Percentiles rank a stretch among this genome's conserved stretches.
These are phyloP conservation scores for Sinapis alba DNA, from an alignment of 441 rosid genomes.

Conservation along the genomic window DNA sequence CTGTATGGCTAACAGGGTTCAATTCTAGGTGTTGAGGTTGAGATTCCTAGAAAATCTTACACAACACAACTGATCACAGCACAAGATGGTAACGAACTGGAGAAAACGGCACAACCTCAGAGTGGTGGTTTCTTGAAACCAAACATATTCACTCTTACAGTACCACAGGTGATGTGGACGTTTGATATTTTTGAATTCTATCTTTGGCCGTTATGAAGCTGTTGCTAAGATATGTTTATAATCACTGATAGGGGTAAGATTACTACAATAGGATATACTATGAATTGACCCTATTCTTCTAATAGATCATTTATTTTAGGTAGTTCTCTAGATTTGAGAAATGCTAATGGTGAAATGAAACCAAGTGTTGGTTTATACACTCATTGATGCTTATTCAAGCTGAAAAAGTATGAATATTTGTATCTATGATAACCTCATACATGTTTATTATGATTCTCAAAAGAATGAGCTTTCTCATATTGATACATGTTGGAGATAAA, in stretches of 20 bases:
- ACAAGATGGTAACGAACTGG: slow-evolving; percentile 50
- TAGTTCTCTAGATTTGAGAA: too few species aligned
- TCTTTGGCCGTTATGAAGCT: neutral
- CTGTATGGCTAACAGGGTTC: slow-evolving; percentile 97
- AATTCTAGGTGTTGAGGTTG: slow-evolving; percentile 96
- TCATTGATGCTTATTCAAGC: too few species aligned
- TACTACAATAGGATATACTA: too few species aligned
- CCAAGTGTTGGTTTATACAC: too few species aligned
- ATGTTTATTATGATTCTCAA: too few species aligned
- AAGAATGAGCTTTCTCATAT: too few species aligned
- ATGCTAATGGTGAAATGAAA: too few species aligned
- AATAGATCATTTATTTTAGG: too few species aligned
- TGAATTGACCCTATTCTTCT: too few species aligned
- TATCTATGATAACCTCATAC: too few species aligned
- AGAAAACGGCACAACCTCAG: slow-evolving; percentile 50
- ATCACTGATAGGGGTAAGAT: neutral
- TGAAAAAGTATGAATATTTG: too few species aligned
- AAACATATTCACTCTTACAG: slow-evolving; percentile 65
- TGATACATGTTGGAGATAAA: too few species aligned
- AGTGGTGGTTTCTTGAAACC: slow-evolving; percentile 76
- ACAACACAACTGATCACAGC: slow-evolving; percentile 52
- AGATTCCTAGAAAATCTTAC: slow-evolving; percentile 63
- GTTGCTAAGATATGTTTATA: neutral
- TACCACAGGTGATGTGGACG: slow-evolving; percentile 64
- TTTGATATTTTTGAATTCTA: neutral